These are phyloP conservation scores for Nematocida sp. DNA, from an alignment of 371 early-diverging fungal species.

Conservation along the genomic window DNA sequence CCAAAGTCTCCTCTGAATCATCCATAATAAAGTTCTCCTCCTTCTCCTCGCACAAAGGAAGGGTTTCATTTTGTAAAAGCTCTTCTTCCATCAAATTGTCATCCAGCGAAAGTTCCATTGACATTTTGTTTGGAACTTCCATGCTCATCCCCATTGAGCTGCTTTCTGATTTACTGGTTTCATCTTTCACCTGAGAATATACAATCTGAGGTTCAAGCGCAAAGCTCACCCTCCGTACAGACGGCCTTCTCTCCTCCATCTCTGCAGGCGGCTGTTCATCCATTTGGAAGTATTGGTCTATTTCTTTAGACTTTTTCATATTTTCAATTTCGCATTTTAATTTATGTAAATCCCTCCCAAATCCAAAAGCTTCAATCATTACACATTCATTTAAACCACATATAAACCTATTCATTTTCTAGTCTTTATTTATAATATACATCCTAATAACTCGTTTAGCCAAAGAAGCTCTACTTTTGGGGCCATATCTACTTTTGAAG, in stretches of 20 bases:
- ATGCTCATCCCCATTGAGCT: slow-evolving; percentile 24
- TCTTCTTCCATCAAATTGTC: slow-evolving; percentile 15
- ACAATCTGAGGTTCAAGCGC: slow-evolving; percentile 42
- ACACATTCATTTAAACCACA: not conserved
- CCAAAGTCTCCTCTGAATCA: slow-evolving; percentile 55
- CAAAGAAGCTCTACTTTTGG: slow-evolving; percentile 3
- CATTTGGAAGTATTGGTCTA: slow-evolving; percentile 48
- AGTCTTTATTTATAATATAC: not conserved
- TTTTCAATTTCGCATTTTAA: slow-evolving; percentile 38
- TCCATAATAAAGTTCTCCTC: slow-evolving; percentile 61
- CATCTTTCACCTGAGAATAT: slow-evolving; percentile 7
- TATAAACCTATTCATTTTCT: not conserved
- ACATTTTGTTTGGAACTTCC: not conserved
- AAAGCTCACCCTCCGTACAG: slow-evolving; percentile 53
- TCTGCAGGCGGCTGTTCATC: slow-evolving; percentile 10
- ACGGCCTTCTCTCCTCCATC: slow-evolving; percentile 43
- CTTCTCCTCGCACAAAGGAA: slow-evolving; percentile 41
- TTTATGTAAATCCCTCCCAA: not conserved
- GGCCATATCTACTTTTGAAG: not conserved
- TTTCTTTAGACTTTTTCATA: slow-evolving; percentile 27
- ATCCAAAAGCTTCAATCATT: not conserved
- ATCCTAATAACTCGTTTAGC: slow-evolving; percentile 48
- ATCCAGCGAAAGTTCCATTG: slow-evolving; percentile 18
- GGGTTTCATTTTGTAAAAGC: slow-evolving; percentile 21
- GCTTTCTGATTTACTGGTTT: slow-evolving; percentile 29